Conservation (phyloP, 805 yeast genomes). For the Teunomyces panamensis region DNA sequence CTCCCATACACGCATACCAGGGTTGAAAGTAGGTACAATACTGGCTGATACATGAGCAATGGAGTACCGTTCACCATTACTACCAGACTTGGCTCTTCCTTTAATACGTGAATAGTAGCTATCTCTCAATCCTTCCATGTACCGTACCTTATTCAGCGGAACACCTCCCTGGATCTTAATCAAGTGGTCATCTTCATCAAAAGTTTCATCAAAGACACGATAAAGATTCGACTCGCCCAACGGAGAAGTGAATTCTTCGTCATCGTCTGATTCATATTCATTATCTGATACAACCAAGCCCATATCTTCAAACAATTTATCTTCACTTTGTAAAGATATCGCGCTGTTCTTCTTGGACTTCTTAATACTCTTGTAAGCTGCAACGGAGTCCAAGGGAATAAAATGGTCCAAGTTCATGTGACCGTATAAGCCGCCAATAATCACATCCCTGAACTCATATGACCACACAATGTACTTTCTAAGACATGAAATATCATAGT, state of each 20-base stretch:
- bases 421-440: constrained; percentile 80
- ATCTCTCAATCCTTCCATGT: constrained; percentile 58
- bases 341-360: constrained; percentile 13
- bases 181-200: constrained; percentile 11
- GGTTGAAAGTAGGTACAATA: constrained; percentile 81
- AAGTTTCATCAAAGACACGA: background rate
- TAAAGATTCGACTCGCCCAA: constrained; percentile 4
- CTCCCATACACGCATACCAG: constrained; percentile 84
- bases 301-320: background rate
- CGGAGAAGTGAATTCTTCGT: constrained; percentile 14
- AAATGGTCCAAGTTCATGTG: constrained; percentile 91
- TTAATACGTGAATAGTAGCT: constrained; percentile 49
- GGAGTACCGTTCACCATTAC: constrained; percentile 56
- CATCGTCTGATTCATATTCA: constrained; percentile 24
- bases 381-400: constrained; percentile 67
- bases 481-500: constrained; percentile 69
- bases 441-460: constrained; percentile 78
- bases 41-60: constrained; percentile 70
- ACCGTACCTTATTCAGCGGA: constrained; percentile 63
- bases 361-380: constrained; percentile 56
- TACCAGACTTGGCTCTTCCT: constrained; percentile 42
- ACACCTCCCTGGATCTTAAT: constrained; percentile 54
- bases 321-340: background rate
- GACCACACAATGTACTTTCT: constrained; percentile 78
- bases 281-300: background rate